Conservation (phyloP, 2,329 filamentous ascomycete species). For the Epichloe gansuensis region DNA sequence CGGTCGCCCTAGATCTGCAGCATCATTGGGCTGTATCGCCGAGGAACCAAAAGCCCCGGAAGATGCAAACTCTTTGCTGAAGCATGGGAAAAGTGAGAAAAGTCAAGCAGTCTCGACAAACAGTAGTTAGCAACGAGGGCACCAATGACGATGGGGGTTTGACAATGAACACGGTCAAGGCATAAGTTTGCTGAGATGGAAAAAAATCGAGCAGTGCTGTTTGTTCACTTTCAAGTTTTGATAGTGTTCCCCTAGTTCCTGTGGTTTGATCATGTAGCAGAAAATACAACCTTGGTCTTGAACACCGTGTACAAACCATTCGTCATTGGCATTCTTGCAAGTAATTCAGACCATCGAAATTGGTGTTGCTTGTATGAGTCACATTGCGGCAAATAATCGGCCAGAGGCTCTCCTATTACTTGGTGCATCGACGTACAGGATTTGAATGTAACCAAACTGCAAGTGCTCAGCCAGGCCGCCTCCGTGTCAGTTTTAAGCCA, state of each 20-base stretch:
- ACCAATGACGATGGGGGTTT: constrained; percentile 30
- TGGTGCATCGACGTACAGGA: too few species aligned
- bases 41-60: constrained; percentile 26
- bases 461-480: too few species aligned
- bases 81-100: background rate
- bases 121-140: background rate
- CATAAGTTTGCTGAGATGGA: background rate
- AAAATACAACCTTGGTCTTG: too few species aligned
- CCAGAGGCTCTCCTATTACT: too few species aligned
- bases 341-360: too few species aligned
- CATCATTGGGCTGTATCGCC: constrained; percentile 33
- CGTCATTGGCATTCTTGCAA: too few species aligned
- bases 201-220: background rate
- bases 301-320: too few species aligned
- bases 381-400: too few species aligned
- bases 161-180: constrained; percentile 15
- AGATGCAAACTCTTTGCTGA: background rate
- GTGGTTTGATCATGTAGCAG: background rate
- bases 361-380: background rate
- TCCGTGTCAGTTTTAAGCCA: too few species aligned
- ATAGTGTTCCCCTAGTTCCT: background rate
- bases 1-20: constrained; percentile 23
- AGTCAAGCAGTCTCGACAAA: background rate
- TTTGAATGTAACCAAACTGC: too few species aligned
- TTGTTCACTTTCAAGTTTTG: background rate